Conservation (phyloP, 2,329 filamentous ascomycete genomes). For the Parascedosporium putredinis region DNA sequence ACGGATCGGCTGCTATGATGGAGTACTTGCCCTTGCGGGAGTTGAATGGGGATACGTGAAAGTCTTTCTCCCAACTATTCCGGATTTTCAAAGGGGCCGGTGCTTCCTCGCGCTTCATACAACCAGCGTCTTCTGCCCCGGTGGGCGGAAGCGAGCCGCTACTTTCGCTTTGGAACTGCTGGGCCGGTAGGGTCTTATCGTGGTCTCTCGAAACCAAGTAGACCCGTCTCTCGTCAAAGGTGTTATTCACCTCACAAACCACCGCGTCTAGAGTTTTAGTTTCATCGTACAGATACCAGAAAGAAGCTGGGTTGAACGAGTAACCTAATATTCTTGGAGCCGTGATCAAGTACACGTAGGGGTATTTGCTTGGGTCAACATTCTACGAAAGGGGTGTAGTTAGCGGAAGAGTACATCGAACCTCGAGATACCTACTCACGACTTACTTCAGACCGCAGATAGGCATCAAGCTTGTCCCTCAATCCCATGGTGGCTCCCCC, state of each 20-base stretch:
- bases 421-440: neutral
- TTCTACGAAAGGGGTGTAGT: constrained; percentile 29
- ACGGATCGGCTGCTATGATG: constrained; percentile 37
- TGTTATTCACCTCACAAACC: constrained; percentile 67
- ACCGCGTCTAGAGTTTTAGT: constrained; percentile 49
- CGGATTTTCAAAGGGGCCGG: neutral
- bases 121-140: too few species aligned
- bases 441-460: constrained; percentile 46
- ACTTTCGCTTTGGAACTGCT: neutral
- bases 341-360: constrained; percentile 61
- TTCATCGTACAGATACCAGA: constrained; percentile 65
- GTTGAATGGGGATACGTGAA: constrained; percentile 70
- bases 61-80: constrained; percentile 53
- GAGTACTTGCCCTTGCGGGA: constrained; percentile 46
- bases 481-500: constrained; percentile 44
- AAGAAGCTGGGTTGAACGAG: constrained; percentile 65
- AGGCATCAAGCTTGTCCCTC: constrained; percentile 50
- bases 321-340: constrained; percentile 59
- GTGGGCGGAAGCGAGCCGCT: neutral
- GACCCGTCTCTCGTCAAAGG: constrained; percentile 60
- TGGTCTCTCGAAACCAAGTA: constrained; percentile 48
- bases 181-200: neutral
- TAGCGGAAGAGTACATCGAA: too few species aligned
- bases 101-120: neutral
- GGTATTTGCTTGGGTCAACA: constrained; percentile 48